Conservation (phyloP, 2,329 filamentous ascomycete genomes). For the Aspergillus costaricaensis region DNA sequence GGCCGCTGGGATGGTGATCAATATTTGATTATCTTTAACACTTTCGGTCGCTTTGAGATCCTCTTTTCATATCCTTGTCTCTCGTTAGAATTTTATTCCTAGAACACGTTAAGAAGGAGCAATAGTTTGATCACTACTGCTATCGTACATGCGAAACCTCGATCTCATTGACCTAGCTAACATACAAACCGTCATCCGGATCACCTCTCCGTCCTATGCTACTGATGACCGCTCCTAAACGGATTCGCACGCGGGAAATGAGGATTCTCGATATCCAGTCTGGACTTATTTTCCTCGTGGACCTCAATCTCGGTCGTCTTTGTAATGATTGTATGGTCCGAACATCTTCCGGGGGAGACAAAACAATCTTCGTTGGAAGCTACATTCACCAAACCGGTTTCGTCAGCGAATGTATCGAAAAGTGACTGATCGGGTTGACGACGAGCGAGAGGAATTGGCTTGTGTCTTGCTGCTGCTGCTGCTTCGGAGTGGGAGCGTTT, state of each 20-base stretch:
- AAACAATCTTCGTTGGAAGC: slow-evolving; percentile 4
- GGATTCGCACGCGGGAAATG: slow-evolving; percentile 9
- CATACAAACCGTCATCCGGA: too few relatives aligned
- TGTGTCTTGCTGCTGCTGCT: background rate
- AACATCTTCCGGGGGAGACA: background rate
- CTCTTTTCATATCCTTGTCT: too few relatives aligned
- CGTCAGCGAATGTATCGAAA: slow-evolving; percentile 9
- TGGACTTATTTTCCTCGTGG: background rate
- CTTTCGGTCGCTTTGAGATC: too few relatives aligned
- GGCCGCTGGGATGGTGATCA: too few relatives aligned
- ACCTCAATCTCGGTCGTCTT: slow-evolving; percentile 12
- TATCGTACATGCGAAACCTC: too few relatives aligned
- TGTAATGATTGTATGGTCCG: background rate
- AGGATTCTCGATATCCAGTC: background rate
- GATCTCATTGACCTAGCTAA: too few relatives aligned
- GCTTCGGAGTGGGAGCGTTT: background rate
- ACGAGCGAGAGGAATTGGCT: background rate
- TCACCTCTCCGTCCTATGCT: background rate
- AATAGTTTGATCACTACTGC: too few relatives aligned
- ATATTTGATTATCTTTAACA: too few relatives aligned
- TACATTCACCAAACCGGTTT: background rate
- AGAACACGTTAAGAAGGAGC: too few relatives aligned
- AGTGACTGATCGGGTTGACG: slow-evolving; percentile 11
- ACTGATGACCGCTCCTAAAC: background rate
- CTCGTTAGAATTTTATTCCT: too few relatives aligned